Percentiles rank a stretch among this genome's conserved stretches.
These are phyloP conservation scores for Physaria fendleri DNA, from an alignment of 345 rosid species.

Conservation along the genomic window DNA sequence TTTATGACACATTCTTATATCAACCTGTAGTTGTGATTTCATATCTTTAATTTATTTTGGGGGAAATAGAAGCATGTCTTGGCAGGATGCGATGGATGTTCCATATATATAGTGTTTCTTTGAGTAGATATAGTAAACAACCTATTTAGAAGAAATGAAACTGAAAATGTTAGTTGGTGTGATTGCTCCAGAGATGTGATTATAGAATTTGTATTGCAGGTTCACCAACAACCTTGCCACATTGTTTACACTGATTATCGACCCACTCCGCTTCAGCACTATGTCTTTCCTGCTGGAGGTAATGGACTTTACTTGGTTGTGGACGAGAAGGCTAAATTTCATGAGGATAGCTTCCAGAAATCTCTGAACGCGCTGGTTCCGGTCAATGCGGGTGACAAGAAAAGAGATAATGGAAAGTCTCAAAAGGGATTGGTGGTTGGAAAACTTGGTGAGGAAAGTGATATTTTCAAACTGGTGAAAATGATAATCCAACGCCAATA, in stretches of 20 bases:
- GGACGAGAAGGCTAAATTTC: conserved; percentile 87
- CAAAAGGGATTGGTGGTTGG: conserved; percentile 61
- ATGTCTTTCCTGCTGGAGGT: conserved; percentile 90
- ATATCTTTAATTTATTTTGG: background rate
- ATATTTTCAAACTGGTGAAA: conserved; percentile 95
- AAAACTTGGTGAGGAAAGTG: conserved; percentile 91
- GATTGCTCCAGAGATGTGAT: conserved; percentile 1
- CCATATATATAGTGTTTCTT: background rate
- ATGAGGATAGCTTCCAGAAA: conserved; percentile 92
- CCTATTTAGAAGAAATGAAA: background rate
- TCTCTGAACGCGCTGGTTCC: conserved; percentile 87
- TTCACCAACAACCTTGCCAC: conserved; percentile 93
- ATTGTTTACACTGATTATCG: conserved; percentile 98
- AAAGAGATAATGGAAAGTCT: conserved; percentile 65
- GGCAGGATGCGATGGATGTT: background rate
- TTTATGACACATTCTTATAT: background rate
- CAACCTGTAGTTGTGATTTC: background rate
- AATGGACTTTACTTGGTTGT: conserved; percentile 89
- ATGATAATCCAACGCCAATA: conserved; percentile 94
- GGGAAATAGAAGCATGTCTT: background rate
- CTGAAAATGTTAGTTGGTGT: background rate
- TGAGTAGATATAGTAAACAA: background rate
- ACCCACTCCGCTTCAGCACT: conserved; percentile 98
- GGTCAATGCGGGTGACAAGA: conserved; percentile 59
- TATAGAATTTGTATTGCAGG: conserved; percentile 41